Evolutionary conservation across 2,329 filamentous ascomycete species (phyloP).

Genomic region (Sordariomycetes sp.): DNA sequence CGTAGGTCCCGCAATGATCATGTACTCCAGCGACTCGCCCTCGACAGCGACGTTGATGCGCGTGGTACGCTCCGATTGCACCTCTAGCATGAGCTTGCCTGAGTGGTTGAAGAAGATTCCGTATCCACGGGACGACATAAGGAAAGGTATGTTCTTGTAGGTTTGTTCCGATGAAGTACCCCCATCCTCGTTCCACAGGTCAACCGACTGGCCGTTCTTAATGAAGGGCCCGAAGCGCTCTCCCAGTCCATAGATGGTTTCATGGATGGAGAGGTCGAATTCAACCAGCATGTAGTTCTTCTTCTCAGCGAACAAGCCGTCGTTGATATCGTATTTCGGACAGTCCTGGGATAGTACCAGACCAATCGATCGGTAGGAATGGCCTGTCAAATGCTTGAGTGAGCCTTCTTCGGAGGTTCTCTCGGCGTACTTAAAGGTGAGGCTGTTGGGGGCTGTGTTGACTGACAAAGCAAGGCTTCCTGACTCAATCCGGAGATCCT

Average conservation of each 20-base stretch:
- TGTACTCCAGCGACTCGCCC: conserved; percentile 64
- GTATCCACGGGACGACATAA: conserved; percentile 63
- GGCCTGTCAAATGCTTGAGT: background rate
- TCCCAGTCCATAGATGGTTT: conserved; percentile 65
- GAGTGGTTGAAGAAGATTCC: conserved; percentile 67
- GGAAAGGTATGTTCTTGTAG: conserved; percentile 65
- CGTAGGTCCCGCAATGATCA: conserved; percentile 60
- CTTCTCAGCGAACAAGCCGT: background rate
- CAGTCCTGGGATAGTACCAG: background rate
- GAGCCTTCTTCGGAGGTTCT: background rate
- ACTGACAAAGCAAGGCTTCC: background rate
- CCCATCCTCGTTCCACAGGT: conserved; percentile 55
- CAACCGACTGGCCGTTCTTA: conserved; percentile 63
- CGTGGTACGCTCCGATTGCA: conserved; percentile 62
- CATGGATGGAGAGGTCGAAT: conserved; percentile 44
- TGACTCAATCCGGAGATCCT: background rate
- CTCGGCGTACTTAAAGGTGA: background rate
- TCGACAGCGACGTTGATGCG: conserved; percentile 61
- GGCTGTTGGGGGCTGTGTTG: background rate
- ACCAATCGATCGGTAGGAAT: background rate
- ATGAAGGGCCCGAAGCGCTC: conserved; percentile 70
- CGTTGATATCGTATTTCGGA: background rate
- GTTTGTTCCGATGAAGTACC: conserved; percentile 59
- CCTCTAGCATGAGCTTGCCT: conserved; percentile 60
- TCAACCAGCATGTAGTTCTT: conserved; percentile 42